phyloP scores from a whole-genome alignment of 805 yeast species.

The Limtongia smithiae region DNA sequence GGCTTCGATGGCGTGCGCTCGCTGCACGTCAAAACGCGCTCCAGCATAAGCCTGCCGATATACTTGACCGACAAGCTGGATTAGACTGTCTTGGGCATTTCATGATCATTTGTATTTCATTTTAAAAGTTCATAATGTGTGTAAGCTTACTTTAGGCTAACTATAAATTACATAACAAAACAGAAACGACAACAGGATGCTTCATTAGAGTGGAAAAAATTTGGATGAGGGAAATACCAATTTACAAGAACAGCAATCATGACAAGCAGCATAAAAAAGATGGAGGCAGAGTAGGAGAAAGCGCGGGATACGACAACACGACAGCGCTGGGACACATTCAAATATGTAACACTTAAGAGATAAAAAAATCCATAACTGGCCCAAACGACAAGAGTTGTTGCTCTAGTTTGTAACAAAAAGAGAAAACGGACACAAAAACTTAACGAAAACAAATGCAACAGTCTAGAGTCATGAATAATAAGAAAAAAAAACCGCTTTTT shows the following conservation, averaged over 20 bases:
- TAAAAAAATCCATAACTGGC: not conserved
- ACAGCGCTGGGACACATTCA: no score
- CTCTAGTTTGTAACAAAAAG: not conserved
- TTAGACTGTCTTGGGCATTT: constrained; percentile 1
- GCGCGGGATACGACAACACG: no score
- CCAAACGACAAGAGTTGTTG: not conserved
- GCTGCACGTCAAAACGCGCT: constrained; percentile 61
- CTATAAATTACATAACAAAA: not conserved
- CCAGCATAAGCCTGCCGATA: constrained; percentile 82
- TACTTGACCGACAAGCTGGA: constrained; percentile 58
- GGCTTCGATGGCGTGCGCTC: constrained; percentile 38
- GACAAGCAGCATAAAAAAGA: not conserved
- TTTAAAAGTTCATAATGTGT: not conserved
- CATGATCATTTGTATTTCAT: not conserved
- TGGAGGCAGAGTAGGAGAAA: no score
- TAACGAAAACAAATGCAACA: not conserved
- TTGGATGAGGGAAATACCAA: not conserved
- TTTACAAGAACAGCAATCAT: constrained; percentile 1
- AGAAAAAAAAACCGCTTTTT: constrained; percentile 1
- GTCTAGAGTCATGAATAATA: not conserved
- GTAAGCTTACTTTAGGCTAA: not conserved
- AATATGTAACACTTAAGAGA: not conserved
- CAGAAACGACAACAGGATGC: not conserved
- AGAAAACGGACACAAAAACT: not conserved
- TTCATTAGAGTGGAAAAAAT: not conserved